Percentiles rank a stretch among this genome's conserved stretches.
Conservation (phyloP, 202 grass and related monocot genomes). For the Saccharum hybrid region DNA sequence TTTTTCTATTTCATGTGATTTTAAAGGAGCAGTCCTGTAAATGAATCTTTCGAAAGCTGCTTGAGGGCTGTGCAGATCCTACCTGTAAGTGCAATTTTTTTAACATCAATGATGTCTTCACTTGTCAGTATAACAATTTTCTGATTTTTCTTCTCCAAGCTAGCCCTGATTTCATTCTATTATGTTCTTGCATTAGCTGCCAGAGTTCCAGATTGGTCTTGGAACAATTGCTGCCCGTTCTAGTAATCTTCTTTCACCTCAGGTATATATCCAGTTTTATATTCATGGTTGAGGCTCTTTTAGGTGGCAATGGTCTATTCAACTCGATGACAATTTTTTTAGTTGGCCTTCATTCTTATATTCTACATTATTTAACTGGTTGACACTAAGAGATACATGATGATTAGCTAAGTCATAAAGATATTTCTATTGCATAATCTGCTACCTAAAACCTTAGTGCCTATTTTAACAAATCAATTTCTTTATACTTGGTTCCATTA, state of each 20-base stretch:
- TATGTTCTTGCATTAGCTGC: constrained; percentile 60
- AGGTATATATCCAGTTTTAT: constrained; percentile 61
- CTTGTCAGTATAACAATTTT: constrained; percentile 4
- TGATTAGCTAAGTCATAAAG: constrained; percentile 13
- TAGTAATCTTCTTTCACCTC: constrained; percentile 72
- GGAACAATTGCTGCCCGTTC: constrained; percentile 73
- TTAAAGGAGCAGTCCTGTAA: constrained; percentile 57
- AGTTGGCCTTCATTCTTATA: constrained; percentile 5
- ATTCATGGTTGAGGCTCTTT: constrained; percentile 21
- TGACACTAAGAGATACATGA: constrained; percentile 11
- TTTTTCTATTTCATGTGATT: constrained; percentile 44
- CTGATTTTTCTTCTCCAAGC: background rate
- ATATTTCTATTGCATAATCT: constrained; percentile 16
- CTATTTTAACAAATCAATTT: constrained; percentile 19
- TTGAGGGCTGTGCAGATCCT: constrained; percentile 88
- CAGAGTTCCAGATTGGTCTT: constrained; percentile 96
- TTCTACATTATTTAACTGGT: constrained; percentile 9
- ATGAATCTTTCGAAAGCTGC: constrained; percentile 88
- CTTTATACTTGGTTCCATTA: constrained; percentile 37
- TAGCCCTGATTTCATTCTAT: constrained; percentile 48
- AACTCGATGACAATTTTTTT: constrained; percentile 10
- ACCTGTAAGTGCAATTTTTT: constrained; percentile 68
- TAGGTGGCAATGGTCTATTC: background rate
- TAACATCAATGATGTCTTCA: constrained; percentile 4
- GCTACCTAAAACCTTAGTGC: background rate